Evolutionary conservation across 2,329 filamentous ascomycete species (phyloP).

Genomic region (Aspergillus ibericus): DNA sequence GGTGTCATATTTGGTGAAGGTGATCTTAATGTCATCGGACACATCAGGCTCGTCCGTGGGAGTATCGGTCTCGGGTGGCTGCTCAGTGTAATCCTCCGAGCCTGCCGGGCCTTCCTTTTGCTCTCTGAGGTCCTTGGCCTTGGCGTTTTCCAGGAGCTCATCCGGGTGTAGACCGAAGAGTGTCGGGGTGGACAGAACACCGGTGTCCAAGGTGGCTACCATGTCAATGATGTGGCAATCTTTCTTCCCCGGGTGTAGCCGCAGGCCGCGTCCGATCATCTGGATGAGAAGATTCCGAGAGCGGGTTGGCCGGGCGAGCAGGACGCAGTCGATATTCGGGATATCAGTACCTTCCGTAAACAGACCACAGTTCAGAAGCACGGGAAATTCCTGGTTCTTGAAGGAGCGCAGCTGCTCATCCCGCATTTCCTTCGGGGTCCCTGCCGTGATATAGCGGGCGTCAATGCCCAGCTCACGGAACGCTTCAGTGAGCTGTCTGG

Average conservation of each 20-base stretch:
- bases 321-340: conserved; percentile 90
- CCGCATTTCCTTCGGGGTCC: conserved; percentile 70
- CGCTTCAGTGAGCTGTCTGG: conserved; percentile 68
- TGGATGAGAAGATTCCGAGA: conserved; percentile 93
- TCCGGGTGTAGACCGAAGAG: conserved; percentile 87
- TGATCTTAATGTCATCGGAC: conserved; percentile 54
- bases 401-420: conserved; percentile 73
- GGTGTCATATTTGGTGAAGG: conserved; percentile 87
- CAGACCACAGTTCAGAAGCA: conserved; percentile 91
- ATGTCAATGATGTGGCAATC: conserved; percentile 97
- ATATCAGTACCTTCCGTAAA: conserved; percentile 98
- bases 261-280: conserved; percentile 95
- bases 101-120: conserved; percentile 41
- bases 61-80: not conserved
- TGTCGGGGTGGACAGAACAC: conserved; percentile 86
- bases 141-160: conserved; percentile 69
- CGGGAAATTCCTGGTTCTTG: conserved; percentile 72
- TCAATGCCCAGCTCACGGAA: conserved; percentile 80
- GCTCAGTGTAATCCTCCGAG: not conserved
- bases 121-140: conserved; percentile 60
- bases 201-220: conserved; percentile 79
- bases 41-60: conserved; percentile 20
- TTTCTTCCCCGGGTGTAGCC: conserved; percentile 74
- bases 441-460: conserved; percentile 81
- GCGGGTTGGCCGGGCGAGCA: conserved; percentile 83